Percentiles rank a stretch among this genome's conserved stretches.
phyloP scores from a whole-genome alignment of 805 yeast species.

The Candida taoyuanica region DNA sequence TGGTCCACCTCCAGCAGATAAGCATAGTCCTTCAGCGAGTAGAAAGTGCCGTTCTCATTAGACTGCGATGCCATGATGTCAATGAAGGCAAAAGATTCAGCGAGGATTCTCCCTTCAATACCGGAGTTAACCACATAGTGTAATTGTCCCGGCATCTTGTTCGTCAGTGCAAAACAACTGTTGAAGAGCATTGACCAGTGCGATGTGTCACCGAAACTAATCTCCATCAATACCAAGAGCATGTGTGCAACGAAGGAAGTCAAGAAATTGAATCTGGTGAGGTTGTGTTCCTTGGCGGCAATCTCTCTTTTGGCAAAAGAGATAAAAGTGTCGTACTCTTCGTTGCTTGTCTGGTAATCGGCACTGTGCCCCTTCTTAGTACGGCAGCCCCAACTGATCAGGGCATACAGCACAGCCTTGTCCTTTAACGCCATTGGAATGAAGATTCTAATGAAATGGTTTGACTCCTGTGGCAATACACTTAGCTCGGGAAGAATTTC shows the following conservation, averaged over 20 bases:
- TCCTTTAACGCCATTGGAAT: slow-evolving; percentile 41
- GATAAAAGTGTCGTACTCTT: slow-evolving; percentile 14
- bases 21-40: slow-evolving; percentile 21
- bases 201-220: slow-evolving; percentile 23
- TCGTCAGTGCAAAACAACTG: slow-evolving; percentile 15
- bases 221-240: slow-evolving; percentile 21
- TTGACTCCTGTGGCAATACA: slow-evolving; percentile 36
- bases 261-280: slow-evolving; percentile 17
- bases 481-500: slow-evolving; percentile 39
- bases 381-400: slow-evolving; percentile 51
- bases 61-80: slow-evolving; percentile 25
- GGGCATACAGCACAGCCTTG: slow-evolving; percentile 38
- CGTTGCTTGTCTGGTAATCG: slow-evolving; percentile 13
- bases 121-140: slow-evolving; percentile 14
- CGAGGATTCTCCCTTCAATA: slow-evolving; percentile 21
- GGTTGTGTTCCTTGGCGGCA: slow-evolving; percentile 21
- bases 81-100: slow-evolving; percentile 22
- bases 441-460: slow-evolving; percentile 42
- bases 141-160: slow-evolving; percentile 21
- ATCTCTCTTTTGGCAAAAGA: slow-evolving; percentile 13
- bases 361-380: slow-evolving; percentile 10
- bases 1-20: slow-evolving; percentile 6
- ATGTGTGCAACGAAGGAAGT: slow-evolving; percentile 18
- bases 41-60: slow-evolving; percentile 28
- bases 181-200: slow-evolving; percentile 22